These are phyloP conservation scores for Naematelia aurantialba DNA, from an alignment of 768 basidiomycete species.

Conservation along the genomic window DNA sequence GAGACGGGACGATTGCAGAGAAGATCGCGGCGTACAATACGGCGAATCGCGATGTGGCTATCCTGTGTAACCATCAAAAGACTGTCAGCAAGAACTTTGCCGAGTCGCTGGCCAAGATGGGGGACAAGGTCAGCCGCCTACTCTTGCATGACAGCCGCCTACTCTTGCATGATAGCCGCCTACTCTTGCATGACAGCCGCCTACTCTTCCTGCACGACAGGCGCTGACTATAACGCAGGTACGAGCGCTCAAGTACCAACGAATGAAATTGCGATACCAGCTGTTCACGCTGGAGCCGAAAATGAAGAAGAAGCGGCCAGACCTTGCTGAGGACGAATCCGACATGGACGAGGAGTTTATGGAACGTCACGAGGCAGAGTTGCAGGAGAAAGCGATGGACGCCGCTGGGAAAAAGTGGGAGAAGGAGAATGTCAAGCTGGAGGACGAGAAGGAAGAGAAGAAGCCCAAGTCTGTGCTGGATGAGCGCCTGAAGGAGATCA, in stretches of 20 bases:
- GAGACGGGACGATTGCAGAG: constrained; percentile 77
- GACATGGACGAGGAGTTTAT: constrained; percentile 94
- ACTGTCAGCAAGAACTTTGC: constrained; percentile 88
- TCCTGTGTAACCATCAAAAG: constrained; percentile 98
- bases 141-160: too few species aligned
- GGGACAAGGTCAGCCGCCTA: constrained; percentile 66
- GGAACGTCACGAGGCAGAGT: constrained; percentile 68
- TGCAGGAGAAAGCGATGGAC: constrained; percentile 78
- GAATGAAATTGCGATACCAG: constrained; percentile 90
- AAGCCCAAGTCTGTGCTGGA: constrained; percentile 63
- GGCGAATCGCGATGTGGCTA: constrained; percentile 93
- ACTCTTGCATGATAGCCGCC: too few species aligned
- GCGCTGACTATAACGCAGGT: constrained; percentile 55
- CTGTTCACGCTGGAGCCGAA: constrained; percentile 74
- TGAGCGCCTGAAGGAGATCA: constrained; percentile 65
- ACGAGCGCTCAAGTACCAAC: constrained; percentile 86
- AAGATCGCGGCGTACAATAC: constrained; percentile 96
- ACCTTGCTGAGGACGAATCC: constrained; percentile 75
- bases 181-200: too few species aligned
- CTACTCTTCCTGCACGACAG: too few species aligned
- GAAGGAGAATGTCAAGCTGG: constrained; percentile 69
- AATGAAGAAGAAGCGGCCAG: constrained; percentile 72
- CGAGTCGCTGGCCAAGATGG: constrained; percentile 90
- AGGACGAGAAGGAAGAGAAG: constrained; percentile 60
- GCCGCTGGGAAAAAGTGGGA: constrained; percentile 88